Base-by-base conservation (phyloP, 495 filamentous ascomycete species). In the Lineolata rhizophorae region DNA sequence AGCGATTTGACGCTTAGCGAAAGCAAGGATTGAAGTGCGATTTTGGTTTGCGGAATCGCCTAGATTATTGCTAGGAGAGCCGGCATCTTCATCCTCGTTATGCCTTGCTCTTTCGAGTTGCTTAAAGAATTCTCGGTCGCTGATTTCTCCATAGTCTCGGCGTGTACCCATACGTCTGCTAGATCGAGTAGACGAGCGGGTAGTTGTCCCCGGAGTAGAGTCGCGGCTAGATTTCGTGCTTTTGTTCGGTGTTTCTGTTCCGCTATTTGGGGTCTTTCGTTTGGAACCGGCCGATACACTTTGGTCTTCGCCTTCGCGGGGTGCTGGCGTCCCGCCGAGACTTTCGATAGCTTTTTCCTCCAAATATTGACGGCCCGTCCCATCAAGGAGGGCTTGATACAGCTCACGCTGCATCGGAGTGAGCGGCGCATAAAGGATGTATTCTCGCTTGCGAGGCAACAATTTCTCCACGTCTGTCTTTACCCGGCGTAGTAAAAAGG, bases 391-490 rank as follows among this genome's bases (percentile, higher is more conserved):
- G 16, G 70, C 79, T 27, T 79, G 72, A 46, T 97, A 95, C 4
- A 95, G 57, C 33, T 93, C 87, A 19, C 81, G 76, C 44, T 97
- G 87, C 35, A 76, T 75, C 11, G 71, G 57, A 0, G 81, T 91
- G 40, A 97, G 64, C 0, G 84, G 87, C 3, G 87, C 84, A 37
- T 78, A 95, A 4, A 97, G 54, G 13, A 97, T 73, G 46, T 97
- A 97, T 49, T 97, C 87, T 20, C 87, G 69, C 56, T 97, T 97
- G 52, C 81, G 82, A 0, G 87, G 87, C n/a, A 97, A 54, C 30
- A 73, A 63, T 13, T 67, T 72, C 45, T 90, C 82, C 1, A 97
- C 87, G 50, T 97, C 87, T 1, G 79, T 72, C 53, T 97, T 97
- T 34, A 95, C 65, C 18, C 87, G 63, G 5, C 87, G 67, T 5